Base-by-base conservation (phyloP, 768 basidiomycete species). In the Russula earlei region DNA sequence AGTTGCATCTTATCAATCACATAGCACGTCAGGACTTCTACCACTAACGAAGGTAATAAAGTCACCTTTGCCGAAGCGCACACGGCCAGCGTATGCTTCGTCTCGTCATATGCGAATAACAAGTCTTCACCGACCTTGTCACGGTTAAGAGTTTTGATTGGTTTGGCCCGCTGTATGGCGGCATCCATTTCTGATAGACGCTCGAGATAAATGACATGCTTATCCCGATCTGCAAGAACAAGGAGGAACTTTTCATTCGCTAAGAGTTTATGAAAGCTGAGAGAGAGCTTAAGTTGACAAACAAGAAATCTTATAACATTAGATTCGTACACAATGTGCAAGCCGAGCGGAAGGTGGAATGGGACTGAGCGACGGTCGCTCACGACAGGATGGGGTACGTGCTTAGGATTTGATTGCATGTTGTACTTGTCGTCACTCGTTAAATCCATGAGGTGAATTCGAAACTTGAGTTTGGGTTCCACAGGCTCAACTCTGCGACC, bases 51-150 rank as follows among this genome's bases (percentile, higher is more conserved):
- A 43, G 10, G 24, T 24, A 42, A 49, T 42, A 5, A 17, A 58
- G 20, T 1, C 14, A 74, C 79, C 68, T 74, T 80, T 3, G 68
- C 67, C 0, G 71, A 64, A 4, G 72, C 68, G 53, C 78, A 75
- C 0, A 82, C 56, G 0, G 72, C 72, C n/a, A 83, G 61, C 66
- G 76, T 73, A 1, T 75, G 72, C 59, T 74, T 78, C 9, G 67
- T 62, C 60, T 83, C 81, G 41, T 84, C 80, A 54, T 74, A 81
- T 0, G 81, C 70, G 5, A 82, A 49, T 9, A 76, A 12, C 38
- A 72, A 70, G 7, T 74, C 67, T 2, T 70, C 65, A 0, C 77
- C 81, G 9, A 80, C 69, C 60, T 74, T 79, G 52, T 75, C 70
- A 7, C 69, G 71, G 49, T 73, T 67, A n/a, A 82, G 63, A 0